These are phyloP conservation scores for Lotmaria passim DNA, from an alignment of 208 protist genomes.

Conservation along the genomic window DNA sequence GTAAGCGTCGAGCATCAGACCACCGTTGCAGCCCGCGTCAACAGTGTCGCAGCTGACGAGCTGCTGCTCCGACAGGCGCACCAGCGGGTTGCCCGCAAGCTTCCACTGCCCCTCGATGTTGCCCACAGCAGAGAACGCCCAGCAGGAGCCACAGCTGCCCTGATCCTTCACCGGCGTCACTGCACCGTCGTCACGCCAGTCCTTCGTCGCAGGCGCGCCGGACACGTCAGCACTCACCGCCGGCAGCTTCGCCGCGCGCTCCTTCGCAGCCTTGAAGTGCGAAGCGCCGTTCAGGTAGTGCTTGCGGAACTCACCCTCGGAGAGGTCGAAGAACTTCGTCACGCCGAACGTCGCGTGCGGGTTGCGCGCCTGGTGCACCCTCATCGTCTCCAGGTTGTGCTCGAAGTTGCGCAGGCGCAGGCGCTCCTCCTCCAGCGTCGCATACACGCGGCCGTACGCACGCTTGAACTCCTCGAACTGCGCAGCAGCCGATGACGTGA, in stretches of 20 bases:
- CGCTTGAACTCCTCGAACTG: slow-evolving; percentile 55
- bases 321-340: slow-evolving; percentile 70
- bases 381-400: slow-evolving; percentile 44
- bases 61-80: slow-evolving; percentile 92
- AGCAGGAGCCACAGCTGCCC: slow-evolving; percentile 95
- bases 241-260: slow-evolving; percentile 10
- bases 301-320: slow-evolving; percentile 50
- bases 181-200: slow-evolving; percentile 88
- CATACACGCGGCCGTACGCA: slow-evolving; percentile 43
- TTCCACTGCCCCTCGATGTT: slow-evolving; percentile 74
- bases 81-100: slow-evolving; percentile 62
- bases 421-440: slow-evolving; percentile 40
- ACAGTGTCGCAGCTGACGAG: slow-evolving; percentile 93
- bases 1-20: slow-evolving; percentile 87
- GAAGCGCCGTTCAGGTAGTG: slow-evolving; percentile 46
- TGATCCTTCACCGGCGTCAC: slow-evolving; percentile 95
- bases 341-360: slow-evolving; percentile 60
- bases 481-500: slow-evolving; percentile 14
- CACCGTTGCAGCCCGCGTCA: slow-evolving; percentile 87
- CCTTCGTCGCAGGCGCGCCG: slow-evolving; percentile 15
- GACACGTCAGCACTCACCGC: slow-evolving; percentile 7
- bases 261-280: slow-evolving; percentile 37
- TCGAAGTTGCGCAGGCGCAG: slow-evolving; percentile 43
- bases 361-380: slow-evolving; percentile 44
- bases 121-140: slow-evolving; percentile 91